Base-by-base conservation (phyloP, 1,284 basidiomycete species). In the Leccinum idahoense region DNA sequence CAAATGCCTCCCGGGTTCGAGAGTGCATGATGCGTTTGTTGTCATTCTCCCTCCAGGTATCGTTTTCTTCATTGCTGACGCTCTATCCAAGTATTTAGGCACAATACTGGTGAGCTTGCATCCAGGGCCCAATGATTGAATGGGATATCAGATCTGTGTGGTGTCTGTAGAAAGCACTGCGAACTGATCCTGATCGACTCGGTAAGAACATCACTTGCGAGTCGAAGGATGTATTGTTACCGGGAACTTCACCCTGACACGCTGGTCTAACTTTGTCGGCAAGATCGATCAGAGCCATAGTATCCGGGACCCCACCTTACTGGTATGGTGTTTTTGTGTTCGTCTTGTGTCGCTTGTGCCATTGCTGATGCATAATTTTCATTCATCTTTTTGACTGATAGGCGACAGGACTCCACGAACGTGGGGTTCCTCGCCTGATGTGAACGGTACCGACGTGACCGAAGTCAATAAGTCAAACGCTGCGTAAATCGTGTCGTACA, bases 341-440 rank as follows among this genome's bases (percentile, higher is more conserved):
- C 41, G 41, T 14, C 32, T 23, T 57, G 3, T 44, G 32, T 56
- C 15, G 5, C 32, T 35, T 35, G 32, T 35, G 32, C 32, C 10
- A 35, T 35, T 35, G 32, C 32, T 35, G 49, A n/a, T 56, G 15
- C 10, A 59, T 2, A 20, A 5, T 20, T 62, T 23, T 71, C 29
- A 1, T 2, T 44, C 15, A 44, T 44, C 41, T 44, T 32, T 20
- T 26, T 3, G 32, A 41, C 39, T 10, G 51, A 39, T n/a, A 73
- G 71, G 71, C 74, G 2, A 73, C 71, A 4, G 71, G 74, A 15
- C 70, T 73, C 12, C 56, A 74, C 71, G 18, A 66, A 66, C 37
- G 35, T 69, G n/a, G 69, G 65, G 15, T 37, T 73, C 12, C 66
- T 73, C 15, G 15, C 60, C 2, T 72, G 67, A 61, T 46, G 41